Conservation (phyloP, 139 green algal species). For the Nannochloris sp. region DNA sequence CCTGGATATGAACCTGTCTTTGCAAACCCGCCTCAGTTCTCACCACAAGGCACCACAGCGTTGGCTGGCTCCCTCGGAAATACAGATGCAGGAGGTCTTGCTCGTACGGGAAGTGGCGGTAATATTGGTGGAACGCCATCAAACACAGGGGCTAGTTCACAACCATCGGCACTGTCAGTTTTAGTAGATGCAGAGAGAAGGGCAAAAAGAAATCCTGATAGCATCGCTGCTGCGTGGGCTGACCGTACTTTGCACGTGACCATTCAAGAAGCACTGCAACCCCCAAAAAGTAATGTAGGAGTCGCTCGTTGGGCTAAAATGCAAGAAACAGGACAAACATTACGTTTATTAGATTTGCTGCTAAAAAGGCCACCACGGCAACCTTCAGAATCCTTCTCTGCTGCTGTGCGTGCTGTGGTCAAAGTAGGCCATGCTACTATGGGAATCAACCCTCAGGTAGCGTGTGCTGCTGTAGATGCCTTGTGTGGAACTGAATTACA, state of each 20-base stretch:
- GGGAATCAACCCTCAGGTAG: slow-evolving; percentile 6
- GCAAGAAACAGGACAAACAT: slow-evolving; percentile 10
- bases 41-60: neutral
- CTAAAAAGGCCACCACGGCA: neutral
- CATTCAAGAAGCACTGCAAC: slow-evolving; percentile 13
- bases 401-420: slow-evolving; percentile 1
- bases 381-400: neutral
- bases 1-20: slow-evolving; percentile 7
- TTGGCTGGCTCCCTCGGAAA: neutral
- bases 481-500: neutral
- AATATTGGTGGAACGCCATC: no score
- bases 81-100: neutral
- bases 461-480: neutral
- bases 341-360: slow-evolving; percentile 8
- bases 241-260: neutral
- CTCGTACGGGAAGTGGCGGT: no score
- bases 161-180: neutral
- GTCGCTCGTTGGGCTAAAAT: slow-evolving; percentile 16
- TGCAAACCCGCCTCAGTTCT: slow-evolving; percentile 14
- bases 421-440: slow-evolving; percentile 7
- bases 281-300: neutral
- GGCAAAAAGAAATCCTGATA: neutral
- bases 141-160: neutral
- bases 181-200: slow-evolving; percentile 12
- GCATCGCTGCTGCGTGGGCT: neutral